Evolutionary conservation across 768 basidiomycete species (phyloP).

Genomic region (Clathrus columnatus): DNA sequence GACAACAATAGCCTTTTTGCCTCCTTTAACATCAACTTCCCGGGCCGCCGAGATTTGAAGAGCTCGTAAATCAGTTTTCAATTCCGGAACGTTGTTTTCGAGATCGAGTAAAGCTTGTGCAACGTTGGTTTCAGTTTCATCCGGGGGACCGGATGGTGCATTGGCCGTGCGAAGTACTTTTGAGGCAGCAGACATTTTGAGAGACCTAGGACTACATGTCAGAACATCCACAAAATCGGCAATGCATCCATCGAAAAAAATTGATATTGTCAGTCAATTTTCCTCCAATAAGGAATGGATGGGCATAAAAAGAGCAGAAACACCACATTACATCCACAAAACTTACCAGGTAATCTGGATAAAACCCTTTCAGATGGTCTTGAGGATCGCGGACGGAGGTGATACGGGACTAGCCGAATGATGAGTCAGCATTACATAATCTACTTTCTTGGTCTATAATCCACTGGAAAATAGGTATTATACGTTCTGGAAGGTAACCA

Average conservation of each 20-base stretch:
- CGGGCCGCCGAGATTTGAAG: constrained; percentile 98
- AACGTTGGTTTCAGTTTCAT: constrained; percentile 85
- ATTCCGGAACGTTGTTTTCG: constrained; percentile 96
- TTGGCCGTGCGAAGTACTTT: constrained; percentile 97
- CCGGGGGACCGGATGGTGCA: constrained; percentile 80
- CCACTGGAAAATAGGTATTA: too few relatives aligned
- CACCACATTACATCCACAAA: not conserved
- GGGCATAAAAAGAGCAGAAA: not conserved
- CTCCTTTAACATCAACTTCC: constrained; percentile 97
- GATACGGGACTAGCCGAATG: not conserved
- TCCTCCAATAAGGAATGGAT: not conserved
- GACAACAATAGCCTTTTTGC: constrained; percentile 98
- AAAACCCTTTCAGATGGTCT: too few relatives aligned
- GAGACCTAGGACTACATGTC: not conserved
- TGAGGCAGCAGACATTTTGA: constrained; percentile 67
- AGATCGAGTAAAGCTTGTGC: constrained; percentile 96
- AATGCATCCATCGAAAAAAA: not conserved
- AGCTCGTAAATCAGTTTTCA: constrained; percentile 91
- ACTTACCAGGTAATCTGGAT: not conserved
- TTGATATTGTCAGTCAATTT: not conserved
- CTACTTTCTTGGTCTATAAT: too few relatives aligned
- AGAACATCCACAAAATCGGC: not conserved
- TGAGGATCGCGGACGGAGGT: not conserved
- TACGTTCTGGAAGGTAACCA: too few relatives aligned
- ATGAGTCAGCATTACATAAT: not conserved